phyloP scores from a whole-genome alignment of 1,284 basidiomycete genomes.

The Austroboletus novae-zelandiae region DNA sequence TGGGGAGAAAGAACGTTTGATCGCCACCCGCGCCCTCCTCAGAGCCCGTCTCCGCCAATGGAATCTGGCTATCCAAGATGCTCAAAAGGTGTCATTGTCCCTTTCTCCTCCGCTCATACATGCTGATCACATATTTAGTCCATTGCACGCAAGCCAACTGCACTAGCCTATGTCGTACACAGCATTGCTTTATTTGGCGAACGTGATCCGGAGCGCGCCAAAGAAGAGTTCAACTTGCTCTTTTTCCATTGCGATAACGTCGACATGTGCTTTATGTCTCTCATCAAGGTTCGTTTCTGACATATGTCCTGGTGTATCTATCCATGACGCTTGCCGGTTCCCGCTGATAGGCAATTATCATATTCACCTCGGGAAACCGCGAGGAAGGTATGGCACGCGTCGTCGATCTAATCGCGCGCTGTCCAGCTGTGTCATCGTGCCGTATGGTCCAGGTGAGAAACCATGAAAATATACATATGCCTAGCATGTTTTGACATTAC shows the following conservation, averaged over 20 bases:
- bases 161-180: neutral
- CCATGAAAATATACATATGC: too few species aligned
- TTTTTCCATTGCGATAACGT: neutral
- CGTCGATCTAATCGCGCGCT: neutral
- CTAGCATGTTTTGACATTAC: neutral
- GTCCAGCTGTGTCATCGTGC: neutral
- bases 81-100: neutral
- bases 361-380: neutral
- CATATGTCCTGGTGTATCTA: neutral
- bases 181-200: neutral
- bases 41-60: neutral
- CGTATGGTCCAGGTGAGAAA: neutral
- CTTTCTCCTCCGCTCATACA: neutral
- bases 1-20: neutral
- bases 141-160: neutral
- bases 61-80: neutral
- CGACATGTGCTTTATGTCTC: neutral
- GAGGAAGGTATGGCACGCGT: neutral
- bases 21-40: neutral
- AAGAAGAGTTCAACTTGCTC: neutral
- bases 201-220: neutral
- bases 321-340: neutral
- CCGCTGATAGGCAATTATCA: neutral
- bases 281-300: neutral
- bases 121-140: neutral